phyloP scores from a whole-genome alignment of 2,329 filamentous ascomycete genomes.

The Calonectria pseudoturangicola region DNA sequence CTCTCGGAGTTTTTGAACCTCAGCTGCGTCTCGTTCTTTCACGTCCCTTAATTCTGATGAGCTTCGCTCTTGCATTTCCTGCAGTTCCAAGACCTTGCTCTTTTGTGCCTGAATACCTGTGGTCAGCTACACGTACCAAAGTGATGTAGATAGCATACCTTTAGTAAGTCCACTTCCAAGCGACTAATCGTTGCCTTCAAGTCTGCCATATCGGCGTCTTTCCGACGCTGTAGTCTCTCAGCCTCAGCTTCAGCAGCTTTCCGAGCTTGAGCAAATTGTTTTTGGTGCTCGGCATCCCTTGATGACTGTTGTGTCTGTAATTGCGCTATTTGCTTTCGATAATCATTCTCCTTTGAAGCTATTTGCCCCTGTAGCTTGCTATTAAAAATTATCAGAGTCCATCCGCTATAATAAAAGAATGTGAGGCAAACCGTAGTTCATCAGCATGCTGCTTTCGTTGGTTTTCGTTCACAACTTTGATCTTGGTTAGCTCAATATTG shows the following conservation, averaged over 20 bases:
- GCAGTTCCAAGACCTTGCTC: constrained; percentile 75
- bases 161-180: constrained; percentile 78
- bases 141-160: constrained; percentile 62
- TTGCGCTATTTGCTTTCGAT: constrained; percentile 55
- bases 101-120: constrained; percentile 70
- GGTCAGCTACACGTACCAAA: background rate
- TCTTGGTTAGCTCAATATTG: constrained; percentile 60
- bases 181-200: constrained; percentile 76
- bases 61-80: constrained; percentile 59
- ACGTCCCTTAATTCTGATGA: constrained; percentile 46
- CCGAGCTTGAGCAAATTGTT: constrained; percentile 66
- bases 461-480: constrained; percentile 81
- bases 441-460: constrained; percentile 82
- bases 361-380: constrained; percentile 59
- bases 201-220: constrained; percentile 78
- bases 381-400: constrained; percentile 44
- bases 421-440: constrained; percentile 71
- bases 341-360: constrained; percentile 55
- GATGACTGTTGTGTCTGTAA: constrained; percentile 56
- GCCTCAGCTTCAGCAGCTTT: constrained; percentile 69
- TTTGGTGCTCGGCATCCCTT: constrained; percentile 61
- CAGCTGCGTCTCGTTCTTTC: constrained; percentile 40
- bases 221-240: constrained; percentile 68
- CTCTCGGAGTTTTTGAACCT: constrained; percentile 49
- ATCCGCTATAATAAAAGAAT: background rate